phyloP scores from a whole-genome alignment of 306 rosid species.

The Prunus mume region DNA sequence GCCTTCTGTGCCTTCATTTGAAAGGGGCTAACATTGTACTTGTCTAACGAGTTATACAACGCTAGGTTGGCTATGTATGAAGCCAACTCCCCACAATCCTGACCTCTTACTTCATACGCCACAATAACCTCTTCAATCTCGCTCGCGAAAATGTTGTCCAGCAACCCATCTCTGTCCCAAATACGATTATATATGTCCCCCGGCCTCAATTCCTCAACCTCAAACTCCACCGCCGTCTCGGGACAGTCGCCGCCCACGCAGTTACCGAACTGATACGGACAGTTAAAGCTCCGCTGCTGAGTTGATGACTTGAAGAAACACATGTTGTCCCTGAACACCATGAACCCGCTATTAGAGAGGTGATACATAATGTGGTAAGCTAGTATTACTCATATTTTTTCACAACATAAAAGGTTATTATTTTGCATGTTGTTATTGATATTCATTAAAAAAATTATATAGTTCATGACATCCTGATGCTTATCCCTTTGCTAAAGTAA shows the following conservation, averaged over 20 bases:
- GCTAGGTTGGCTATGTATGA: neutral
- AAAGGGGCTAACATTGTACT: neutral
- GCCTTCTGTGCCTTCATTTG: neutral
- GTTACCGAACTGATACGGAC: constrained; percentile 10
- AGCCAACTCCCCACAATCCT: neutral
- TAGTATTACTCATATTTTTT: too few relatives aligned
- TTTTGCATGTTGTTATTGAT: too few relatives aligned
- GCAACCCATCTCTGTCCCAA: constrained; percentile 3
- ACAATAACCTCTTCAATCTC: neutral
- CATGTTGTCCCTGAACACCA: constrained; percentile 3
- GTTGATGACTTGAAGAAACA: neutral
- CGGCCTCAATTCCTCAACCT: neutral
- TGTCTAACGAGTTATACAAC: neutral
- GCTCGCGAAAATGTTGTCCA: constrained; percentile 2
- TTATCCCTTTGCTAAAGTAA: too few relatives aligned
- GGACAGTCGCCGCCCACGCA: neutral
- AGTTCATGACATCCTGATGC: too few relatives aligned
- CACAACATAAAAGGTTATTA: too few relatives aligned
- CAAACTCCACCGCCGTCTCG: neutral
- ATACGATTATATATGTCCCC: neutral
- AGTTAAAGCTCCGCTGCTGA: neutral
- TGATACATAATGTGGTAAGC: too few relatives aligned
- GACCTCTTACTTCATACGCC: neutral
- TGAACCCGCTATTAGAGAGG: too few relatives aligned
- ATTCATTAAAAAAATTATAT: too few relatives aligned